Evolutionary conservation across 306 rosid genomes (phyloP).

Genomic region (Acacia melanoxylon): DNA sequence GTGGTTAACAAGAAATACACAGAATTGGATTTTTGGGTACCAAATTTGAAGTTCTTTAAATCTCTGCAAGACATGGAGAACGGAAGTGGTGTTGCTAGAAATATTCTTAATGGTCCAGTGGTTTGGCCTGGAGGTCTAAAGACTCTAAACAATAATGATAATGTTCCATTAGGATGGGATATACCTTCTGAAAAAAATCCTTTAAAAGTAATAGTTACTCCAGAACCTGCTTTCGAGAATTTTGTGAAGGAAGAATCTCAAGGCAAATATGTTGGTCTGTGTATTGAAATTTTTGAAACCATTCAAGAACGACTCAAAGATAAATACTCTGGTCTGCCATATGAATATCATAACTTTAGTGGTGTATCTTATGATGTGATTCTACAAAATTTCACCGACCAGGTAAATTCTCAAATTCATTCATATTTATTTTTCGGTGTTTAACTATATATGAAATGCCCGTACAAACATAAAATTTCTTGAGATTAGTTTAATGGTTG

Average conservation of each 20-base stretch:
- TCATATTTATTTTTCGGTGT: neutral
- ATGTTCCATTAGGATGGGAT: conserved; percentile 44
- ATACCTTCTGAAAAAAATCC: conserved; percentile 39
- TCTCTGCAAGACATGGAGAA: conserved; percentile 18
- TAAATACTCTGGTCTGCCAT: conserved; percentile 41
- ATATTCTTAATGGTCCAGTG: conserved; percentile 29
- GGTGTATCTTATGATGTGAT: conserved; percentile 34
- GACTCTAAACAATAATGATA: neutral
- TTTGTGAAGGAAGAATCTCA: conserved; percentile 40
- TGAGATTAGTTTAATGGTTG: neutral
- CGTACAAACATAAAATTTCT: neutral
- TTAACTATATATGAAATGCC: neutral
- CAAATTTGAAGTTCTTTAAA: conserved; percentile 32
- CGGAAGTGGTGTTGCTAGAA: conserved; percentile 12
- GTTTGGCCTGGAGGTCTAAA: conserved; percentile 57
- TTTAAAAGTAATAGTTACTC: conserved; percentile 53
- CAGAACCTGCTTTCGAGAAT: conserved; percentile 37
- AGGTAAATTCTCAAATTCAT: conserved; percentile 34
- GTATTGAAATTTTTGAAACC: conserved; percentile 38
- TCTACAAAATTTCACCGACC: conserved; percentile 28
- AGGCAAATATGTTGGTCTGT: conserved; percentile 42
- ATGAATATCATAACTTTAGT: conserved; percentile 2
- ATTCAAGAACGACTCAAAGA: conserved; percentile 19
- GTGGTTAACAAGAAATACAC: conserved; percentile 30
- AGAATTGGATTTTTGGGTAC: conserved; percentile 53